phyloP scores from a whole-genome alignment of 768 basidiomycete species.

The Coprinopsis strossmayeri region DNA sequence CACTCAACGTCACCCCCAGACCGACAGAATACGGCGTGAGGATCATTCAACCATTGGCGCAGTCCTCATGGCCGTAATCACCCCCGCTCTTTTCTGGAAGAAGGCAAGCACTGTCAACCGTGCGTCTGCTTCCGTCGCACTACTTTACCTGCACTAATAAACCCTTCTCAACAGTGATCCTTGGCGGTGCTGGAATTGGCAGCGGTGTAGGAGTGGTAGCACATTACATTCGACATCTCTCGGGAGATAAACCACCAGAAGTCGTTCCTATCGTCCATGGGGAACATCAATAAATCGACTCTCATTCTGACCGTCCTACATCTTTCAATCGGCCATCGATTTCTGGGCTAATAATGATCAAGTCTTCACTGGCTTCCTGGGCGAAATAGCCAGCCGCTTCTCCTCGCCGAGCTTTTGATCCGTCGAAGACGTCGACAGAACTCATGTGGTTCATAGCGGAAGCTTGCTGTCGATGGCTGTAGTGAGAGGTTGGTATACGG shows the following conservation, averaged over 20 bases:
- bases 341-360: constrained; percentile 53
- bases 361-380: constrained; percentile 32
- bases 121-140: constrained; percentile 23
- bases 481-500: constrained; percentile 46
- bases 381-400: constrained; percentile 14
- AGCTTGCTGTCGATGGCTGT: constrained; percentile 53
- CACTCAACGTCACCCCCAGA: constrained; percentile 39
- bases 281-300: neutral
- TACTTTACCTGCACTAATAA: neutral
- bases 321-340: constrained; percentile 66
- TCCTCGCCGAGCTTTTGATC: constrained; percentile 37
- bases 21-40: constrained; percentile 50
- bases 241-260: constrained; percentile 44
- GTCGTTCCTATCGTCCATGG: constrained; percentile 13
- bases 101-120: constrained; percentile 55
- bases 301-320: constrained; percentile 26
- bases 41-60: constrained; percentile 75
- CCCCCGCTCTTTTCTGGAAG: constrained; percentile 71
- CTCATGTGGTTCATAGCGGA: constrained; percentile 72
- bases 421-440: constrained; percentile 67
- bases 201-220: constrained; percentile 51
- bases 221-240: constrained; percentile 47
- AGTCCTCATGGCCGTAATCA: constrained; percentile 54
- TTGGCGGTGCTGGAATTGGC: constrained; percentile 69
- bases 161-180: constrained; percentile 40